These are phyloP conservation scores for Xylaria sp. DNA, from an alignment of 2,329 filamentous ascomycete species.

Conservation along the genomic window DNA sequence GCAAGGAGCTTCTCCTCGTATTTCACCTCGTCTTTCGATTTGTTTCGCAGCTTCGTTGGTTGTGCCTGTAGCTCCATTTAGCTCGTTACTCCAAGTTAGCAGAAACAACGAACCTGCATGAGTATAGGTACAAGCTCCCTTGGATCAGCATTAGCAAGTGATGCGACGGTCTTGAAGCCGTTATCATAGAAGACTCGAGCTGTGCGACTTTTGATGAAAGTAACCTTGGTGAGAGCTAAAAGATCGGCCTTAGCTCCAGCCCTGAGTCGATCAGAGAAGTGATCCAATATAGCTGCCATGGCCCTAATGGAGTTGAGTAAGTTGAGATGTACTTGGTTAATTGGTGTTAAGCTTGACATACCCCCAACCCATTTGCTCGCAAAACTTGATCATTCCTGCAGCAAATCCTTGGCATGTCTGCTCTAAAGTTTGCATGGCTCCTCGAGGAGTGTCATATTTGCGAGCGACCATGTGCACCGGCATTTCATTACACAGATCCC, in stretches of 20 bases:
- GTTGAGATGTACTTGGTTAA: not conserved
- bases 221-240: constrained; percentile 75
- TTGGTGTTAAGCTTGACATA: constrained; percentile 48
- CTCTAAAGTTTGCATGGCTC: constrained; percentile 76
- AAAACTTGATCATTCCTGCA: constrained; percentile 83
- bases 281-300: constrained; percentile 76
- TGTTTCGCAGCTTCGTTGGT: constrained; percentile 70
- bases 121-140: constrained; percentile 77
- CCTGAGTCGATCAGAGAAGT: constrained; percentile 78
- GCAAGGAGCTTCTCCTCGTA: constrained; percentile 71
- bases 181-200: constrained; percentile 81
- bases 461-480: constrained; percentile 75
- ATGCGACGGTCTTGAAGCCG: constrained; percentile 75
- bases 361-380: constrained; percentile 80
- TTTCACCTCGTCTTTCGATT: constrained; percentile 67
- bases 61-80: constrained; percentile 64
- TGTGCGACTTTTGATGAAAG: constrained; percentile 81
- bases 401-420: constrained; percentile 83
- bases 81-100: constrained; percentile 5
- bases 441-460: constrained; percentile 77
- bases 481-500: constrained; percentile 80
- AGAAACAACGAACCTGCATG: constrained; percentile 66
- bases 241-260: constrained; percentile 78
- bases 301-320: constrained; percentile 58
- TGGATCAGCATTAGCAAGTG: constrained; percentile 75